Evolutionary conservation across 2,329 filamentous ascomycete genomes (phyloP).

Genomic region (Beauveria asiatica): DNA sequence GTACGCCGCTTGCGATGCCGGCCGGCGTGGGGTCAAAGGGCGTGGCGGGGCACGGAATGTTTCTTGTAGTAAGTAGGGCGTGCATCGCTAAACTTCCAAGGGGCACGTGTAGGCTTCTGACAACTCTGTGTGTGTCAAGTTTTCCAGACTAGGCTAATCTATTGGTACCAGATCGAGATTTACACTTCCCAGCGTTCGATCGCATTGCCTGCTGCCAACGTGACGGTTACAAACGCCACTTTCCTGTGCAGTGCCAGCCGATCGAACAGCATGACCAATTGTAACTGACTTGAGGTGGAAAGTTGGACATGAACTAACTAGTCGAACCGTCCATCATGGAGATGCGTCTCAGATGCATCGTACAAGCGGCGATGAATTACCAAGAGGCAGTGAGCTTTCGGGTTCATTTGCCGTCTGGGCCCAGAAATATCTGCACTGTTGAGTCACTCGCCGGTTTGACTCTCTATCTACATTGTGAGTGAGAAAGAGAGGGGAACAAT

Average conservation of each 20-base stretch:
- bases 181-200: neutral
- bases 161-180: neutral
- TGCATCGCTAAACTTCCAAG: neutral
- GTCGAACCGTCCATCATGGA: neutral
- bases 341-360: neutral
- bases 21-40: slow-evolving; percentile 2
- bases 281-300: no score
- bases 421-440: neutral
- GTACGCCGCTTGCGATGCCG: slow-evolving; percentile 5
- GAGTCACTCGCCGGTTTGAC: neutral
- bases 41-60: slow-evolving; percentile 2
- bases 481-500: neutral
- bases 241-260: neutral
- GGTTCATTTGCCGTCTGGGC: neutral
- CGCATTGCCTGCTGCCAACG: neutral
- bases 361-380: neutral
- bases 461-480: neutral
- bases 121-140: neutral
- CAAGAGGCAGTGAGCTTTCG: neutral
- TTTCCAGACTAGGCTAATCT: neutral
- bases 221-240: neutral
- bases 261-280: neutral
- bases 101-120: no score
- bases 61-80: neutral
- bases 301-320: no score